phyloP scores from a whole-genome alignment of 148 eudicot species.

The Vaccinium darrowii region DNA sequence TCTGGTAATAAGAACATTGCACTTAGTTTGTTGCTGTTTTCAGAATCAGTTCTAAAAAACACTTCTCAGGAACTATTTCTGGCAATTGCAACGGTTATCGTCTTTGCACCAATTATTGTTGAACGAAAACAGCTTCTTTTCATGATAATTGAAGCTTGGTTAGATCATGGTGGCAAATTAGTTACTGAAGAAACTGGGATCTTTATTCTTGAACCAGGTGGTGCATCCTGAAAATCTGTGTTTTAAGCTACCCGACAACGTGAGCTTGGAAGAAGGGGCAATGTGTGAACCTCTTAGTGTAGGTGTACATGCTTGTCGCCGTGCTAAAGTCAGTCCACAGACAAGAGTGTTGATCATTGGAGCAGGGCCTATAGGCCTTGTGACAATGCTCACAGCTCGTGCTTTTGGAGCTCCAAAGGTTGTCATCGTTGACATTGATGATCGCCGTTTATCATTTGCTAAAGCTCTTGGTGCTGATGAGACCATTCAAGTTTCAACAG shows the following conservation, averaged over 20 bases:
- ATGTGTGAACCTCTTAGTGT: constrained; percentile 75
- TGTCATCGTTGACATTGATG: constrained; percentile 60
- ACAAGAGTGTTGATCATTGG: constrained; percentile 63
- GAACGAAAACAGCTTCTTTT: neutral
- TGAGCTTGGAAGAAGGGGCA: constrained; percentile 57
- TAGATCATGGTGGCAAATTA: neutral
- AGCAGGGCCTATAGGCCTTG: constrained; percentile 75
- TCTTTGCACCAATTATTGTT: neutral
- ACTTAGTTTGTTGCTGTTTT: neutral
- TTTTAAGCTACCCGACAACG: constrained; percentile 40
- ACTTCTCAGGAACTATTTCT: neutral
- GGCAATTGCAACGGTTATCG: neutral
- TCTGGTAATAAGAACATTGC: constrained; percentile 29
- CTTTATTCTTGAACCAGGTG: constrained; percentile 24
- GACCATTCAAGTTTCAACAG: constrained; percentile 46
- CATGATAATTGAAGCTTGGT: constrained; percentile 2
- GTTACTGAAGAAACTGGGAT: neutral
- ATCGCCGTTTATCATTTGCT: constrained; percentile 50
- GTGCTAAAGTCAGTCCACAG: constrained; percentile 51
- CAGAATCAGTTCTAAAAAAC: neutral
- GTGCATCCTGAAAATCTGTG: constrained; percentile 39
- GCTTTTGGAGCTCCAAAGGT: constrained; percentile 71
- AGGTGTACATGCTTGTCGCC: constrained; percentile 72
- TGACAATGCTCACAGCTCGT: constrained; percentile 62
- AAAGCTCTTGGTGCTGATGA: constrained; percentile 57